phyloP scores from a whole-genome alignment of 2,329 filamentous ascomycete genomes.

The Penicillium occitanis region DNA sequence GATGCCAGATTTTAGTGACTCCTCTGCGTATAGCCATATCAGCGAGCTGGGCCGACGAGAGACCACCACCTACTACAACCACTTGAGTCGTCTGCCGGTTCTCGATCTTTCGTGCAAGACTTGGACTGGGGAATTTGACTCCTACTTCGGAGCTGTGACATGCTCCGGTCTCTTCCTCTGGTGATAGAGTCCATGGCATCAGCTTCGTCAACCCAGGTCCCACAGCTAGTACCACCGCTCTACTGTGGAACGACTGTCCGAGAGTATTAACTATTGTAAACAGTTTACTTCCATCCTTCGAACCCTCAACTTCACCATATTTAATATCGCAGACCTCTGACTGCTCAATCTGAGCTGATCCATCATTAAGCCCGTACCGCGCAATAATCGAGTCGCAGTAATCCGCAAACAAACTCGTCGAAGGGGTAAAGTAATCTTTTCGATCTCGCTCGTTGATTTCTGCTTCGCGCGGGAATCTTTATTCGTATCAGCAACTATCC shows the following conservation, averaged over 20 bases:
- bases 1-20: constrained; percentile 66
- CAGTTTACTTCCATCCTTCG: constrained; percentile 49
- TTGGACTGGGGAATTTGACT: constrained; percentile 53
- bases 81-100: constrained; percentile 58
- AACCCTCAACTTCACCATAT: constrained; percentile 53
- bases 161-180: constrained; percentile 49
- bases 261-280: constrained; percentile 63
- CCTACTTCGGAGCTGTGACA: constrained; percentile 67
- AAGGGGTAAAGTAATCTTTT: constrained; percentile 69
- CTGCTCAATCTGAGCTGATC: constrained; percentile 55
- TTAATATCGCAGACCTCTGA: constrained; percentile 62
- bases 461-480: constrained; percentile 38
- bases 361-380: constrained; percentile 57
- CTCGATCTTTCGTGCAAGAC: constrained; percentile 56
- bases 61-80: constrained; percentile 70
- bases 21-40: constrained; percentile 66
- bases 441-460: constrained; percentile 66
- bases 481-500: neutral
- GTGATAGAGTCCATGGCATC: constrained; percentile 42
- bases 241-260: constrained; percentile 55
- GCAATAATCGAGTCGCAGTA: constrained; percentile 60
- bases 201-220: constrained; percentile 65
- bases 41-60: constrained; percentile 72
- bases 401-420: constrained; percentile 60
- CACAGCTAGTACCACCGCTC: constrained; percentile 67